Evolutionary conservation across 2,329 filamentous ascomycete genomes (phyloP), one percentile per base, ranked within the genome.

Genomic region (Basipetospora sp.): DNA sequence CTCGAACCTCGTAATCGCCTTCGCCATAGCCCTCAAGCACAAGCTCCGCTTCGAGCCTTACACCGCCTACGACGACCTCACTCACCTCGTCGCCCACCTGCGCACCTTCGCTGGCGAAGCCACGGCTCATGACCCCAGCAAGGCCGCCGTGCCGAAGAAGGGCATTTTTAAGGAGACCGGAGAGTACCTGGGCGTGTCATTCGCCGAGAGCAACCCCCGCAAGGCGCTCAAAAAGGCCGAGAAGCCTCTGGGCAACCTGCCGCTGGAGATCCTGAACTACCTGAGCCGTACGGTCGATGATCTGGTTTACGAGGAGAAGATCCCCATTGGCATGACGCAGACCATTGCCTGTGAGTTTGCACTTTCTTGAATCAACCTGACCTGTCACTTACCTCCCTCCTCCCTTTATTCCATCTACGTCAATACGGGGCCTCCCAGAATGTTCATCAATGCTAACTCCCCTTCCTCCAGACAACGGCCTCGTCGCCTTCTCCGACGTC

Each of bases 11-110:
- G 67, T 90, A 44, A 69, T 84, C 19, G 80, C 82, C 3, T 90
- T 82, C 48, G 70, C 81, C n/a, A 65, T 82, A 14, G 61, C 84
- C 2, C 64, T 92, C 42, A 88, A 88, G 60, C 84, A 90, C 58
- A 78, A 76, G 48, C 70, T 92, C 22, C 80, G 84, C 22, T 88
- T 88, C 53, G 83, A 92, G 53, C 83, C 84, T 1, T 83, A 81
- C 48, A 74, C 77, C 25, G 71, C 78, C 38, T 88, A 90, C 53
- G 69, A 77, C 2, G 84, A 90, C 49, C 64, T 92, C 4, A 60
- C 71, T 27, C 71, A 77, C 15, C 64, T 86, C 11, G 69, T 87
- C 20, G 68, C 69, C 13, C 77, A 86, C 50, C 66, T 92, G 20
- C 71, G 83, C 45, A 87, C 81, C 0, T 84, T 85, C 49, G 80